Evolutionary conservation across 2,329 filamentous ascomycete genomes (phyloP), one percentile per base, ranked within the genome.

Genomic region (Sclerotinia nivalis): DNA sequence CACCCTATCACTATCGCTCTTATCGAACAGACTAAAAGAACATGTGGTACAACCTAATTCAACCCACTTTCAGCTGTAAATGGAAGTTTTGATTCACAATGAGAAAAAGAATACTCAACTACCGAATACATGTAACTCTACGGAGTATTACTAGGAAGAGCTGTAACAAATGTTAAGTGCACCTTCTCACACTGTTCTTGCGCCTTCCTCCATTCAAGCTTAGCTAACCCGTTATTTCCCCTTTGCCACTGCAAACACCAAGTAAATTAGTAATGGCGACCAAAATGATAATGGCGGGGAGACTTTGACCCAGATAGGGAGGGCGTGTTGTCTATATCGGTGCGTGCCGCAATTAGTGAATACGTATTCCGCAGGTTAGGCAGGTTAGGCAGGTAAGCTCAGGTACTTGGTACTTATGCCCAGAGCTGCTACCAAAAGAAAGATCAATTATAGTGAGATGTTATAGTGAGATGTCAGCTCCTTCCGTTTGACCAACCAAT

Each of bases 1-100:
- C 59, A 62, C 43, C 28, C 20, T 58, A n/a, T 34, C 55, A 37
- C 55, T 62, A 50, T 50, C 45, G 31, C 8, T 37, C 60, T 64
- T 64, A 64, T 50, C 60, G 25, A 50, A 34, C 1, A 3, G 28
- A 18, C 37, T 12, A 18, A 4, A 12, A 47, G 58, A 34, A 28
- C 28, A 40, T 40, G 31, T 40, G 55, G 31, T 58, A 58, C 28
- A 56, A 34, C 28, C 18, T 13, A 34, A 55, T 34, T 31, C 56
- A 28, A 45, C 2, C 56, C 56, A 25, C 55, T 43, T 31, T 31
- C 1, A 2, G 43, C 56, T 45, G 37, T 37, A 43, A 20, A 28
- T 28, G 56, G 22, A 28, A 34, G 52, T 20, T 25, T 31, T 54
- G 50, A 54, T 56, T 56, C 28, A n/a, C 55, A 37, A 25, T 50